A percentile compares a stretch with the other conserved stretches of the same genome.
Evolutionary conservation across 2,329 filamentous ascomycete species (phyloP).

Genomic region (Fusarium liriodendri): DNA sequence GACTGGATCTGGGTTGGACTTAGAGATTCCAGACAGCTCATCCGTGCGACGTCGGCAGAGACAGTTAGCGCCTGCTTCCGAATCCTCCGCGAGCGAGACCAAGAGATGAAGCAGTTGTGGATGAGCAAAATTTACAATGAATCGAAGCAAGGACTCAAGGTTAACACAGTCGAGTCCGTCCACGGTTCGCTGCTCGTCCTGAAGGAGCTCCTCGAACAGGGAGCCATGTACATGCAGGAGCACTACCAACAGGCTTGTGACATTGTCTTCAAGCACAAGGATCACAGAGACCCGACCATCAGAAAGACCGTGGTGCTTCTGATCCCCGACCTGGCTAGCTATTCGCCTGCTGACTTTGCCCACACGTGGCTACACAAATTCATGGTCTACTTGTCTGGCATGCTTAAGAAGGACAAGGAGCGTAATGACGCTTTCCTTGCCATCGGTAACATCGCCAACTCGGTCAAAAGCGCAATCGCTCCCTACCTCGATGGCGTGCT

Average conservation of each 20-base stretch:
- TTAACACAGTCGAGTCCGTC: constrained; percentile 85
- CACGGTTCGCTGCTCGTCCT: constrained; percentile 95
- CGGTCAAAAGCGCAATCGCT: constrained; percentile 93
- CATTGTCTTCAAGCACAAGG: constrained; percentile 90
- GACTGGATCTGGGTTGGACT: constrained; percentile 97
- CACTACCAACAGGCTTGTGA: constrained; percentile 94
- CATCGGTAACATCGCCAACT: constrained; percentile 95
- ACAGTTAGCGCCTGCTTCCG: constrained; percentile 95
- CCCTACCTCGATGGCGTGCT: constrained; percentile 96
- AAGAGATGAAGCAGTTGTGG: constrained; percentile 86
- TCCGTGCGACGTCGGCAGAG: constrained; percentile 90
- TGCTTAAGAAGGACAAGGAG: constrained; percentile 95
- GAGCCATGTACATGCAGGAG: constrained; percentile 99
- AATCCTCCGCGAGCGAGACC: constrained; percentile 93
- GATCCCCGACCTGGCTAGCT: constrained; percentile 92
- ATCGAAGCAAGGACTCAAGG: constrained; percentile 81
- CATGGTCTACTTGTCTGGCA: constrained; percentile 94
- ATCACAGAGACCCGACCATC: constrained; percentile 89
- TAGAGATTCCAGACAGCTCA: constrained; percentile 88
- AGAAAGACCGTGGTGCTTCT: constrained; percentile 89
- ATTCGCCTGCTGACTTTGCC: constrained; percentile 91
- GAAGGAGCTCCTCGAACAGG: constrained; percentile 92
- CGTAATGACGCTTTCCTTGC: constrained; percentile 94
- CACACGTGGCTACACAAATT: constrained; percentile 91
- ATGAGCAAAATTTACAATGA: constrained; percentile 93